Conservation (phyloP, 208 protist species). For the Tritrichomonas musculus region DNA sequence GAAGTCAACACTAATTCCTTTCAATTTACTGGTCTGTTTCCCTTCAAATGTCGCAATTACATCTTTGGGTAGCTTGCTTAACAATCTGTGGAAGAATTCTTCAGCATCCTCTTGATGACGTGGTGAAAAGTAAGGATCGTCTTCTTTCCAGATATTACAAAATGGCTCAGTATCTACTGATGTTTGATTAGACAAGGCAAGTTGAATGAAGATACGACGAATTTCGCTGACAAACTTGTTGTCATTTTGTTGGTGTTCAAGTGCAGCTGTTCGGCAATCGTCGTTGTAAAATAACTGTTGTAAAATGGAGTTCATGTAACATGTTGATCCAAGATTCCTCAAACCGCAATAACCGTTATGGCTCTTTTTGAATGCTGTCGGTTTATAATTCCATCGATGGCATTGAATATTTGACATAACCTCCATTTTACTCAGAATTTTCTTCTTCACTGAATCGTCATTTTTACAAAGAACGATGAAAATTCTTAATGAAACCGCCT, state of each 20-base stretch:
- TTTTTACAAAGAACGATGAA: too few species aligned
- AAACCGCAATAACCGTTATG: neutral
- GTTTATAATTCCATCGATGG: too few species aligned
- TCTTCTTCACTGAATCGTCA: too few species aligned
- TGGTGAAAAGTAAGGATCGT: neutral
- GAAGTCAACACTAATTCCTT: neutral
- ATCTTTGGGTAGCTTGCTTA: neutral
- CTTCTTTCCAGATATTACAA: neutral
- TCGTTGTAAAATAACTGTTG: neutral
- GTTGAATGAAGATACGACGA: neutral
- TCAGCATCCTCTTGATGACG: neutral
- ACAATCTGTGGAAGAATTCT: neutral
- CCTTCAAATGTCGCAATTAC: neutral
- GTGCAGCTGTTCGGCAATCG: neutral
- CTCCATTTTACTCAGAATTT: too few species aligned
- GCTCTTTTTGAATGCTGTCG: too few species aligned
- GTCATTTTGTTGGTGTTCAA: neutral
- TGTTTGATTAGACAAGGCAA: neutral
- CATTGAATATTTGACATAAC: too few species aligned
- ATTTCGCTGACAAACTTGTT: neutral
- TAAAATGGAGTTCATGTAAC: conserved; percentile 1
- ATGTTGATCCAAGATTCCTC: conserved; percentile 2
- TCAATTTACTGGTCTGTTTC: neutral
- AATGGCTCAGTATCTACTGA: neutral
- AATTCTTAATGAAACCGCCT: too few species aligned